These are phyloP conservation scores for Fusarium coicis DNA, from an alignment of 2,329 filamentous ascomycete species.

Conservation along the genomic window DNA sequence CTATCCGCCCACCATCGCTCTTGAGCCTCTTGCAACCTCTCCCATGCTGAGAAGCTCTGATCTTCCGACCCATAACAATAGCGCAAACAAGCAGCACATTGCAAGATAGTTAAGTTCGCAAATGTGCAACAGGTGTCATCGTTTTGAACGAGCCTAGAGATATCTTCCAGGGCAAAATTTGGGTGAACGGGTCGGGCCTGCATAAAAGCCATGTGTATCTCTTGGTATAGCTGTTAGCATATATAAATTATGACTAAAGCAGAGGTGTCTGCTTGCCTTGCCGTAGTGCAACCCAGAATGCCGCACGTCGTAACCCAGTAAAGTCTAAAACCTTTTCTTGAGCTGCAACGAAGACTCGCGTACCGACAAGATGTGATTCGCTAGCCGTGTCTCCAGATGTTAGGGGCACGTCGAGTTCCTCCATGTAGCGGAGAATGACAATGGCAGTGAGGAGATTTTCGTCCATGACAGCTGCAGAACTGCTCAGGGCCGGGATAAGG, in stretches of 20 bases:
- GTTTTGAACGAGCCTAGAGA: slow-evolving; percentile 33
- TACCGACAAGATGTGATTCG: slow-evolving; percentile 46
- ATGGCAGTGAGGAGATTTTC: slow-evolving; percentile 46
- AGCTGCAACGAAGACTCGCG: slow-evolving; percentile 44
- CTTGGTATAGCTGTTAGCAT: slow-evolving; percentile 22
- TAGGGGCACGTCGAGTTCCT: slow-evolving; percentile 43
- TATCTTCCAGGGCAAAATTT: slow-evolving; percentile 41
- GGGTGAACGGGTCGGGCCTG: slow-evolving; percentile 45
- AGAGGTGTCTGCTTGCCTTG: not conserved
- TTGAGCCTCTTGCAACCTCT: slow-evolving; percentile 37
- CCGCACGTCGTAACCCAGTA: slow-evolving; percentile 43
- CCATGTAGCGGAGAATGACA: slow-evolving; percentile 46
- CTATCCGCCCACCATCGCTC: slow-evolving; percentile 45
- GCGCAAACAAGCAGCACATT: slow-evolving; percentile 44
- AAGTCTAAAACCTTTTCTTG: slow-evolving; percentile 44
- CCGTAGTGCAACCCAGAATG: slow-evolving; percentile 44
- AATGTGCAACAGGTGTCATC: slow-evolving; percentile 43
- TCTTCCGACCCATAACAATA: slow-evolving; percentile 46
- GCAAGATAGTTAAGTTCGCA: slow-evolving; percentile 43
- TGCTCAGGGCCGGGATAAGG: slow-evolving; percentile 44
- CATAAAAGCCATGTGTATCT: slow-evolving; percentile 47
- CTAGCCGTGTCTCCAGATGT: slow-evolving; percentile 18
- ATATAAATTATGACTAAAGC: not conserved
- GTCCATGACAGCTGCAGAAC: slow-evolving; percentile 42
- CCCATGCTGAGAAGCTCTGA: slow-evolving; percentile 38